Evolutionary conservation across 1,139 yeast genomes (phyloP).

Genomic region (Dujonia santamariae): DNA sequence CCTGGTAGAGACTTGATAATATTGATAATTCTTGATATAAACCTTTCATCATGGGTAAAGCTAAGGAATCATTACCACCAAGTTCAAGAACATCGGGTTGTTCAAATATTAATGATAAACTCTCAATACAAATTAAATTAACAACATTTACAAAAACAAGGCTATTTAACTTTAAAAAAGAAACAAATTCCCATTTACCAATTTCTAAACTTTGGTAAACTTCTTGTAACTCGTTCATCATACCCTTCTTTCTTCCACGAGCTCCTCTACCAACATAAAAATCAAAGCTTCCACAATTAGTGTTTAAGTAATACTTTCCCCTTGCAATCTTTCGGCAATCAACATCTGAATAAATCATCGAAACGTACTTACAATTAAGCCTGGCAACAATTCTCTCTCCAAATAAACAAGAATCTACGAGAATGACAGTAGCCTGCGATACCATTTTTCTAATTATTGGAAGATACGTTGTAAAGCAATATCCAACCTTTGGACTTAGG

Average conservation of each 20-base stretch:
- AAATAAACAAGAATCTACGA: conserved; percentile 17
- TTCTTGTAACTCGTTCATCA: neutral
- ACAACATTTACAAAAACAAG: conserved; percentile 15
- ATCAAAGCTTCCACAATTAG: conserved; percentile 1
- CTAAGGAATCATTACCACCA: conserved; percentile 9
- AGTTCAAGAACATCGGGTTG: conserved; percentile 17
- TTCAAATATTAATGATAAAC: conserved; percentile 20
- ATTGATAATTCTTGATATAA: conserved; percentile 17
- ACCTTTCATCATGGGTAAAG: conserved; percentile 18
- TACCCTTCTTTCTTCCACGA: neutral
- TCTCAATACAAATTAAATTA: conserved; percentile 14
- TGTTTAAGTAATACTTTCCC: conserved; percentile 4
- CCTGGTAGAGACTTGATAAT: conserved; percentile 7
- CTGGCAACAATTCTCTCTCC: too few relatives aligned
- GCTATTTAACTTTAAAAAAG: conserved; percentile 5
- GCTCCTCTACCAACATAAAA: neutral
- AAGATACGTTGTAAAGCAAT: conserved; percentile 4
- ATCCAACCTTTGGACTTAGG: conserved; percentile 10
- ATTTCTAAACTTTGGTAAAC: conserved; percentile 1
- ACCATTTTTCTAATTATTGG: conserved; percentile 8
- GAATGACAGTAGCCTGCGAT: conserved; percentile 10
- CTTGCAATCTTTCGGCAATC: conserved; percentile 15
- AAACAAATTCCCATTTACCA: neutral
- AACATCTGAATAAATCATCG: conserved; percentile 14
- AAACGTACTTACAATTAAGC: too few relatives aligned